Percentiles rank a stretch among this genome's conserved stretches.
Conservation (phyloP, 2,329 filamentous ascomycete genomes). For the Teratosphaeria nubilosa region DNA sequence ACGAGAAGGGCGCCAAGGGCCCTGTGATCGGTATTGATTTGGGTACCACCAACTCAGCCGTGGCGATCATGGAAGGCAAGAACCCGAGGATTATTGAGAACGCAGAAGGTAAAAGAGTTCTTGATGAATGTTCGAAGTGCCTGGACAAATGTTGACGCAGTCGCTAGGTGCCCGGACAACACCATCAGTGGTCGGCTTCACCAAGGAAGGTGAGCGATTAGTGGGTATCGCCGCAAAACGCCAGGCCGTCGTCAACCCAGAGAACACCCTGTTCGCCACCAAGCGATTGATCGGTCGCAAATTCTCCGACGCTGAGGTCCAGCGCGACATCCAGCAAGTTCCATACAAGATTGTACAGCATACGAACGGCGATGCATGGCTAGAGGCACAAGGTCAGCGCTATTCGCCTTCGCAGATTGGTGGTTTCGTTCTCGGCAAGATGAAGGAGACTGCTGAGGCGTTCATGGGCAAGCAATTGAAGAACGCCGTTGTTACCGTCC, state of each 20-base stretch:
- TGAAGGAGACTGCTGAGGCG: slow-evolving; percentile 96
- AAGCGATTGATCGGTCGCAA: slow-evolving; percentile 98
- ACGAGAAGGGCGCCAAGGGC: slow-evolving; percentile 78
- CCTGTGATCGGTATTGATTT: slow-evolving; percentile 97
- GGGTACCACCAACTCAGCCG: slow-evolving; percentile 95
- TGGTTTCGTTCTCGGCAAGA: slow-evolving; percentile 93
- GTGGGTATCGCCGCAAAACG: slow-evolving; percentile 97
- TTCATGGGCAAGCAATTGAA: slow-evolving; percentile 85
- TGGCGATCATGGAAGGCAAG: slow-evolving; percentile 97
- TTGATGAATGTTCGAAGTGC: too few relatives aligned
- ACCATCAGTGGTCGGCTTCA: slow-evolving; percentile 89
- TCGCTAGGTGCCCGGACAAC: slow-evolving; percentile 70
- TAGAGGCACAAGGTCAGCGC: slow-evolving; percentile 83
- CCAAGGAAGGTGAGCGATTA: slow-evolving; percentile 88
- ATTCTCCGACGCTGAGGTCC: slow-evolving; percentile 86
- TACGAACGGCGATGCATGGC: slow-evolving; percentile 92
- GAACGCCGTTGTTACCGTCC: slow-evolving; percentile 94
- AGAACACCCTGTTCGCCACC: slow-evolving; percentile 96
- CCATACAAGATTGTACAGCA: slow-evolving; percentile 98
- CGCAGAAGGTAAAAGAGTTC: slow-evolving; percentile 64
- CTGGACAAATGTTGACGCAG: background rate
- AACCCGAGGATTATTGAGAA: slow-evolving; percentile 94
- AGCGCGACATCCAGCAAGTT: slow-evolving; percentile 94
- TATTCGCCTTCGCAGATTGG: slow-evolving; percentile 98
- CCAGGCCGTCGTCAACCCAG: slow-evolving; percentile 95